Base-by-base conservation (phyloP, 140 eudicot species). In the Cichorium intybus region DNA sequence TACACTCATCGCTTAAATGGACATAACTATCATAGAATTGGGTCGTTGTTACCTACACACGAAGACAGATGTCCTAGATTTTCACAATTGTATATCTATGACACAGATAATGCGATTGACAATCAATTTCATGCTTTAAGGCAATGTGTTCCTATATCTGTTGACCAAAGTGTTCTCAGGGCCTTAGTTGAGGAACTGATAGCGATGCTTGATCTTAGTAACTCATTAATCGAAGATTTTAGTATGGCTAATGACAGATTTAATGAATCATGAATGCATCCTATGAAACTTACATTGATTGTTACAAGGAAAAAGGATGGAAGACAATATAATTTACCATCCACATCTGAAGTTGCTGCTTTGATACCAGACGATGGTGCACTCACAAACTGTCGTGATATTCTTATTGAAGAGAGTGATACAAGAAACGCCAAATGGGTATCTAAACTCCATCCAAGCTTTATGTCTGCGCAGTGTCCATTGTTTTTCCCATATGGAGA, bases 401-500 rank as follows among this genome's bases (percentile, higher is more conserved):
- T 53, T 3, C n/a, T 53, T 23, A 10, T 53, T 22, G 61, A 27
- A 55, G 39, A 27, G 21, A 23, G 41, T 14, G 46, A 16, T 24
- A 9, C 4, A 14, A 27, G 35, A 0, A 20, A 12, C 3, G 6
- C 18, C 0, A 50, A 51, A 14, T 0, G 61, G 0, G 29, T 52
- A 10, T 48, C 60, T 20, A 50, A 66, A 18, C n/a, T 50, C n/a
- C 50, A 66, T 12, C 61, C 50, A 21, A 48, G 49, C 3, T 66
- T 66, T 7, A 64, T 64, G 70, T 18, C 70, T 1, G 16, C 47
- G 23, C 56, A 45, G 10, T 64, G 46, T 18, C 60, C 71, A 0
- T 28, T 64, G 11, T 28, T 64, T n/a, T 64, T 64, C 3, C 70
- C 70, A 0, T 47, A 45, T 29, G 46, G 58, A 5, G 68, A 62